Evolutionary conservation across 192 early-diverging fungal species (phyloP), one percentile per base, ranked within the genome.

Genomic region (Linnemannia zychae): DNA sequence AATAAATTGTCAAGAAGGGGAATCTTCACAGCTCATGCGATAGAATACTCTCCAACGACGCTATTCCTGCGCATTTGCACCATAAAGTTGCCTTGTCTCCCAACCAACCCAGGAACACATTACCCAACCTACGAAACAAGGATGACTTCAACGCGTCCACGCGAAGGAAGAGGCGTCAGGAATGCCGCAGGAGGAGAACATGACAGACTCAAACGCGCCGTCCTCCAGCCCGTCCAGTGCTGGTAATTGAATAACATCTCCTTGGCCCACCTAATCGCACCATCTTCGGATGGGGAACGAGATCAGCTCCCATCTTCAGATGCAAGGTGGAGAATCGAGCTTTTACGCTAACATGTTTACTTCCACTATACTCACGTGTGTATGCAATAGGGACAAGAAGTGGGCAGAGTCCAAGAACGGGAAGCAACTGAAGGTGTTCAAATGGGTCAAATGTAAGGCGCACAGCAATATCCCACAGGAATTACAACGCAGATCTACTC

Each of bases 161-260:
- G 83, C 68, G 83, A 85, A n/a, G 83, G 83, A 65, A 75, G 83
- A 53, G 78, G 83, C 68, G 24, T 85, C 69, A 69, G 83, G 65
- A 50, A 85, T 24, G 47, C 77, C 3, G 77, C 70, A 72, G 83
- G 83, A 72, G 88, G 84, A 57, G 88, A 89, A 34, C 84, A 89
- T 46, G 88, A 89, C 57, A 68, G 88, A 28, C 80, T 89, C 18
- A 89, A 89, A 57, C 78, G 88, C 7, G 84, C 88, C 11, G 85
- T 89, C 11, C 79, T 89, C 3, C 88, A 87, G 78, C 88, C 88
- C 17, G 88, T 89, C 46, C 88, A 89, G 71, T 79, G 84, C 69
- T 89, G 88, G 88, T 87, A 79, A 81, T 0, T 16, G 31, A 68
- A 3, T 38, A 7, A 33, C 37, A 67, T 67, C 36, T n/a, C 52